Evolutionary conservation across 2,329 filamentous ascomycete species (phyloP).

Genomic region (Clarireedia monteithiana): DNA sequence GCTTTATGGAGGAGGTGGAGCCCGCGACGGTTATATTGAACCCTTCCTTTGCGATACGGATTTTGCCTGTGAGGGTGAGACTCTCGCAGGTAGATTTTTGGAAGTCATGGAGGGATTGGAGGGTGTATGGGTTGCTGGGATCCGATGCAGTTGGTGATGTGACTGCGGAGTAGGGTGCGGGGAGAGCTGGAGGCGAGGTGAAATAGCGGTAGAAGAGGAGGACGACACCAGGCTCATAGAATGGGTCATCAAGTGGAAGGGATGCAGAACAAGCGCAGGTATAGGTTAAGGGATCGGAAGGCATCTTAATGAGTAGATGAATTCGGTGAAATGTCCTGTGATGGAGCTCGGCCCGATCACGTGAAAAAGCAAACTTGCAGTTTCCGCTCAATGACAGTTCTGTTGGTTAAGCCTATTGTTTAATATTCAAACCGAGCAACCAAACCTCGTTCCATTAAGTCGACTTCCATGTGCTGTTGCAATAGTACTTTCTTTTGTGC

Average conservation of each 20-base stretch:
- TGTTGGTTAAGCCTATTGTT: too few species aligned
- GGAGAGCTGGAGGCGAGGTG: constrained; percentile 19
- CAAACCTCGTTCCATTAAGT: too few species aligned
- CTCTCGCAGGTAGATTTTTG: constrained; percentile 17
- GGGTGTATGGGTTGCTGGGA: background rate
- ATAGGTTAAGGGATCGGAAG: constrained; percentile 27
- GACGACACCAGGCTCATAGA: constrained; percentile 16
- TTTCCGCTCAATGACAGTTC: background rate
- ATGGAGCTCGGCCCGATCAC: background rate
- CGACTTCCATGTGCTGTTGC: too few species aligned
- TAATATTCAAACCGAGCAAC: too few species aligned
- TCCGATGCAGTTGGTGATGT: background rate
- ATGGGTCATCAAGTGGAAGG: background rate
- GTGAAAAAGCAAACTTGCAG: background rate
- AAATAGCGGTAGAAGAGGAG: constrained; percentile 31
- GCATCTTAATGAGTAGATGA: background rate
- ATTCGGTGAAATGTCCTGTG: background rate
- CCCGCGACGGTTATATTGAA: constrained; percentile 30
- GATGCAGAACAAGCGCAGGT: constrained; percentile 25
- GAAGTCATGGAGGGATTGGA: constrained; percentile 15
- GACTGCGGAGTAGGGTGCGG: constrained; percentile 1
- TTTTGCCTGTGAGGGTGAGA: constrained; percentile 24
- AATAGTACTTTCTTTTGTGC: too few species aligned
- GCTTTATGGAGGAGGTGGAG: constrained; percentile 14
- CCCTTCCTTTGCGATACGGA: constrained; percentile 26